Conservation (phyloP, 2,329 filamentous ascomycete genomes). For the Venturia nashicola region DNA sequence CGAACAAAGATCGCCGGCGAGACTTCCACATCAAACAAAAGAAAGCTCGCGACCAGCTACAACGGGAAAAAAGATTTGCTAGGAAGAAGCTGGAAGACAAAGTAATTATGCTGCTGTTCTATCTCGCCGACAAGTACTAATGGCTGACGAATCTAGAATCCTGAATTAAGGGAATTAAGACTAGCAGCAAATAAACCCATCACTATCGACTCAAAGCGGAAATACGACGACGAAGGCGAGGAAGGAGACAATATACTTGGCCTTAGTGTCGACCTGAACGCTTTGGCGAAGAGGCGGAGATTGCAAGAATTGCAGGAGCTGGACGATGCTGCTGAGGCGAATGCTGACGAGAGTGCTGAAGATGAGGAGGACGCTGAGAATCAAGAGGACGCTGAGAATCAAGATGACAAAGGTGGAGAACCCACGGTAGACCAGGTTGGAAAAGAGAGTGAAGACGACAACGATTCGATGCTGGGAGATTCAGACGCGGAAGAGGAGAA, state of each 20-base stretch:
- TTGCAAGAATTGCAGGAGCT: conserved; percentile 19
- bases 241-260: conserved; percentile 32
- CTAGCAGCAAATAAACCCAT: conserved; percentile 65
- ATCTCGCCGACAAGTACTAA: background rate
- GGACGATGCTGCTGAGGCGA: conserved; percentile 18
- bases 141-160: conserved; percentile 54
- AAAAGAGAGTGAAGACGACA: conserved; percentile 37
- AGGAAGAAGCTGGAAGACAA: conserved; percentile 45
- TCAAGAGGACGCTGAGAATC: conserved; percentile 16
- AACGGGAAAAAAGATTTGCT: conserved; percentile 63
- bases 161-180: conserved; percentile 59
- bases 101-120: background rate
- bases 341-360: conserved; percentile 16
- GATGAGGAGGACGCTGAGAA: conserved; percentile 15
- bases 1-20: conserved; percentile 71
- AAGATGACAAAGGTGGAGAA: conserved; percentile 27
- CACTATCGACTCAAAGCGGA: conserved; percentile 77
- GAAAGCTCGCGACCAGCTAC: conserved; percentile 58
- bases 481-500: conserved; percentile 42
- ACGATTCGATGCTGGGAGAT: conserved; percentile 60
- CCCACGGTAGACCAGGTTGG: conserved; percentile 17
- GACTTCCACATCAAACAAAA: conserved; percentile 71
- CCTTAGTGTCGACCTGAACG: conserved; percentile 31
- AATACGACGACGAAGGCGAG: conserved; percentile 63
- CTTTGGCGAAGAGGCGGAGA: conserved; percentile 31